Percentiles rank a stretch among this genome's conserved stretches.
phyloP scores from a whole-genome alignment of 1,284 basidiomycete genomes.

The Cutaneotrichosporon dermatis region DNA sequence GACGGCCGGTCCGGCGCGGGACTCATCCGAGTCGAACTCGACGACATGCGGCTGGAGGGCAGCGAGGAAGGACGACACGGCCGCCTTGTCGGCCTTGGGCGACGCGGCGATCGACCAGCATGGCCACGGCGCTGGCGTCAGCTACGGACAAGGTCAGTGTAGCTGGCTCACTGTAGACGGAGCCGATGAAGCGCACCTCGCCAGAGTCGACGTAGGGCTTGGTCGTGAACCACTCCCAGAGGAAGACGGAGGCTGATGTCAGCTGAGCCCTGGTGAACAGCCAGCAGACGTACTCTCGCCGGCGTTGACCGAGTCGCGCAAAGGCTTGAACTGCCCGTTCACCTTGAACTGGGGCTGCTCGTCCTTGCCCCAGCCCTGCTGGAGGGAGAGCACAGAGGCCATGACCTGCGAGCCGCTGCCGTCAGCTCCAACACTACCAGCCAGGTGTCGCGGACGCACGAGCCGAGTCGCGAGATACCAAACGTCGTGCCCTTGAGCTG shows the following conservation, averaged over 20 bases:
- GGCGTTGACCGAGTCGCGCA: constrained; percentile 85
- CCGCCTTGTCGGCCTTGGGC: constrained; percentile 55
- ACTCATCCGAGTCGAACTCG: constrained; percentile 62
- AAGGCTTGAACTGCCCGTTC: constrained; percentile 82
- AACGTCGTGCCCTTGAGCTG: constrained; percentile 77
- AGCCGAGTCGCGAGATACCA: constrained; percentile 85
- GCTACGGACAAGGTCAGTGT: background rate
- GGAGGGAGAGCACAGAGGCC: constrained; percentile 88
- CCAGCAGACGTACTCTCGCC: constrained; percentile 49
- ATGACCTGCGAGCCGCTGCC: constrained; percentile 65
- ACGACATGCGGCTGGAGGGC: constrained; percentile 63
- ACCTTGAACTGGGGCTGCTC: constrained; percentile 67
- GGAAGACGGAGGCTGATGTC: constrained; percentile 38
- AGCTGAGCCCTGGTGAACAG: background rate
- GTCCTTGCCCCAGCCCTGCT: constrained; percentile 65
- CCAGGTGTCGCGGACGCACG: constrained; percentile 6
- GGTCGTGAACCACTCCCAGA: constrained; percentile 97
- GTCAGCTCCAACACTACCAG: constrained; percentile 1
- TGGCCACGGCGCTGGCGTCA: constrained; percentile 78
- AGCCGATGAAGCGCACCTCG: constrained; percentile 65
- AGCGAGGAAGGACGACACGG: constrained; percentile 60
- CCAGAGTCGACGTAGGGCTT: constrained; percentile 83
- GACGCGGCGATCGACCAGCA: constrained; percentile 90
- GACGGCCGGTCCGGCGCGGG: constrained; percentile 60
- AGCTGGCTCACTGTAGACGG: constrained; percentile 43